These are phyloP conservation scores for Phytopythium mirpurense DNA, from an alignment of 352 stramenopile species.

Conservation along the genomic window DNA sequence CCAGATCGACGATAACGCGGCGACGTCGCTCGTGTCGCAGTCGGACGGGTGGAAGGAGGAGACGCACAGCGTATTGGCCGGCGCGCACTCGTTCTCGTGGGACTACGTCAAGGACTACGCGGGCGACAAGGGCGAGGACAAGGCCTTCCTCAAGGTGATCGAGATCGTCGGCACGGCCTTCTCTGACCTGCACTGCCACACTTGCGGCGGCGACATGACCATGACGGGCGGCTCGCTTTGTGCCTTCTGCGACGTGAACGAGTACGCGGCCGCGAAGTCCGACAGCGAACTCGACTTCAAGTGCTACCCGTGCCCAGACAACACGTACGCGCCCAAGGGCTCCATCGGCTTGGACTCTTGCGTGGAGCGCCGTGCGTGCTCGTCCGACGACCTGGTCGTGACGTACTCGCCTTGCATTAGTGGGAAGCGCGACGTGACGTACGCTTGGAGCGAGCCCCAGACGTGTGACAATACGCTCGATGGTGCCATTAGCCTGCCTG, in stretches of 20 bases:
- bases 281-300: constrained; percentile 73
- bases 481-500: constrained; percentile 37
- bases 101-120: constrained; percentile 80
- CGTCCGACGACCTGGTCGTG: constrained; percentile 54
- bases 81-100: constrained; percentile 70
- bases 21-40: constrained; percentile 46
- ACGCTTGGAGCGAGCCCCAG: constrained; percentile 56
- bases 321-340: constrained; percentile 60
- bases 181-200: constrained; percentile 66
- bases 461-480: constrained; percentile 52
- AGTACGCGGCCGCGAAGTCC: constrained; percentile 67
- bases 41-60: constrained; percentile 69
- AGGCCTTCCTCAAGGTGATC: constrained; percentile 71
- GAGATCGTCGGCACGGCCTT: constrained; percentile 78
- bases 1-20: constrained; percentile 57
- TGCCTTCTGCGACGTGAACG: constrained; percentile 69
- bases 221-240: constrained; percentile 73
- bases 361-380: constrained; percentile 54
- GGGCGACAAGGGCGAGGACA: constrained; percentile 63
- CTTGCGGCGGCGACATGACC: constrained; percentile 73
- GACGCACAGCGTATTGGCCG: constrained; percentile 42
- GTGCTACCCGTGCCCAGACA: constrained; percentile 60
- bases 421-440: constrained; percentile 52
- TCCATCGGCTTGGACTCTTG: constrained; percentile 71
- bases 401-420: constrained; percentile 50